A percentile compares a stretch with the other conserved stretches of the same genome.
Evolutionary conservation across 495 filamentous ascomycete genomes (phyloP).

Genomic region (Penicillium malachiteum): DNA sequence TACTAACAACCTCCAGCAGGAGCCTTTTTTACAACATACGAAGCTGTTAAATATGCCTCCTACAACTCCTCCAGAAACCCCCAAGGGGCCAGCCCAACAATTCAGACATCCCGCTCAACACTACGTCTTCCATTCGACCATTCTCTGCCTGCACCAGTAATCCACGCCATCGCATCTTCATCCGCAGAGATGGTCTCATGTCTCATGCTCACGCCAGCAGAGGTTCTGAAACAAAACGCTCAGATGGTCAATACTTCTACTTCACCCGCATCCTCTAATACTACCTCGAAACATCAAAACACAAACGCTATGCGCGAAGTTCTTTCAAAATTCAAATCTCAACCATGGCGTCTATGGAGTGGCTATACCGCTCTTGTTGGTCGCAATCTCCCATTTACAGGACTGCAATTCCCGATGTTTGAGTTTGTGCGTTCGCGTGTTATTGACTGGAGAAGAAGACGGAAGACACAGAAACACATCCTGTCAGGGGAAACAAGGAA

Average conservation of each 20-base stretch:
- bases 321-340: constrained; percentile 51
- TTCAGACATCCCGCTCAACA: constrained; percentile 2
- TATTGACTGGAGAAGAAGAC: constrained; percentile 30
- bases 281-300: constrained; percentile 1
- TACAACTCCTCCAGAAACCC: constrained; percentile 32
- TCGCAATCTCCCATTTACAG: constrained; percentile 82
- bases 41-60: constrained; percentile 65
- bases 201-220: constrained; percentile 80
- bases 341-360: constrained; percentile 64
- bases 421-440: constrained; percentile 58
- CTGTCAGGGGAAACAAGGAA: background rate
- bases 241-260: constrained; percentile 55
- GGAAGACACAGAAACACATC: constrained; percentile 9
- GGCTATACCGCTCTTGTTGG: constrained; percentile 79
- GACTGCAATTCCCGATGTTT: constrained; percentile 85
- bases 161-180: constrained; percentile 70
- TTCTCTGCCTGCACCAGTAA: constrained; percentile 57
- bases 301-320: constrained; percentile 50
- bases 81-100: constrained; percentile 33
- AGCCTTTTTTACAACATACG: constrained; percentile 89
- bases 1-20: constrained; percentile 54
- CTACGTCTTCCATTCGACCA: constrained; percentile 31
- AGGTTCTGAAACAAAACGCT: constrained; percentile 92
- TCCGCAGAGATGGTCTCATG: constrained; percentile 79
- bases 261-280: too few species aligned